Evolutionary conservation across 2,329 filamentous ascomycete genomes (phyloP), one percentile per base, ranked within the genome.

Genomic region (Neonectria coccinea): DNA sequence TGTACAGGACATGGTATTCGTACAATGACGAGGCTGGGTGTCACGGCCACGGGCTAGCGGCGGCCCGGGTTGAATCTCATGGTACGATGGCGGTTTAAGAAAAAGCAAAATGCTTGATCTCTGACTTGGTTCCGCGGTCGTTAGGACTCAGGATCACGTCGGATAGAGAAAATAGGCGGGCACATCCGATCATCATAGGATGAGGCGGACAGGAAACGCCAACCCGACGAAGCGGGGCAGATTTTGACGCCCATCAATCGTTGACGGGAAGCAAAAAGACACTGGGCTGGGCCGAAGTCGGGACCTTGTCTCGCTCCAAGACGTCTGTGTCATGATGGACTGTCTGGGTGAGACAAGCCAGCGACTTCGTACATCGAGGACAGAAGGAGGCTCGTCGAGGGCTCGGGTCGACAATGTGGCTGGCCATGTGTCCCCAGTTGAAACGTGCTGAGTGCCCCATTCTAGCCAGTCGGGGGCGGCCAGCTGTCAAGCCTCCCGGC

Each of bases 361-460:
- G 56, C 67, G n/a, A 42, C 39, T 42, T 42, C 39, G 39, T 54
- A 53, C 56, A 69, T 69, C 62, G 51, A 66, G 62, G 61, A 66
- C 59, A 67, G 56, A 66, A 56, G 62, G 66, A 65, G 70, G 56
- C 62, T 67, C 53, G 56, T 67, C 57, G 59, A 64, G 57, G 56
- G 62, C 62, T 62, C 62, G 62, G 67, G 59, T 54, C 56, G 66
- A 69, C 65, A 66, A 55, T 74, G 74, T 78, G 75, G 73, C 75
- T 77, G 71, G 74, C 74, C 76, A 77, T 78, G 76, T 78, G 76
- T 76, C 74, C 66, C 73, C 75, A 70, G 70, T 76, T 78, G 75
- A 78, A 78, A 78, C 74, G 75, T 74, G 71, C 70, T 73, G 74
- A 68, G 64, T 66, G 48, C 68, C 69, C 68, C 67, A 67, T 54